Percentiles rank a stretch among this genome's conserved stretches.
Conservation (phyloP, 495 filamentous ascomycete genomes). For the Pyronema omphalodes region DNA sequence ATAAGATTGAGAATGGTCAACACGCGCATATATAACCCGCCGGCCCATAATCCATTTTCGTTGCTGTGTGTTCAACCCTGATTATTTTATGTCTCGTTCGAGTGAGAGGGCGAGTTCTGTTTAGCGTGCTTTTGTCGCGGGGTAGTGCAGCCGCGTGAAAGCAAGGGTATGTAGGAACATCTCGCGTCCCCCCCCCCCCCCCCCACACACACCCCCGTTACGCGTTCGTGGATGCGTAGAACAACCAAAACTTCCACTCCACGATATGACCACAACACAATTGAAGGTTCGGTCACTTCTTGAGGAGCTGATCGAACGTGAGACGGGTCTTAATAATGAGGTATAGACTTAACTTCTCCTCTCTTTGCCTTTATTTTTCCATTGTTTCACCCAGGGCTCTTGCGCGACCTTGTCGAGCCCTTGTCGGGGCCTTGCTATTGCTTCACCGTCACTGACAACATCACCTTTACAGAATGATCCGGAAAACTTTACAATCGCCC, state of each 20-base stretch:
- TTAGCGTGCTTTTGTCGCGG: neutral
- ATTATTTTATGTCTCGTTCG: no score
- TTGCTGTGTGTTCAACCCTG: no score
- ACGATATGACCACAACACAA: slow-evolving; percentile 1
- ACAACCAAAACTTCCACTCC: neutral
- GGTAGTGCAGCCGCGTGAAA: neutral
- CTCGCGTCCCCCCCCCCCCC: neutral
- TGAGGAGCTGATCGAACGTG: neutral
- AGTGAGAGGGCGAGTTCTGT: no score
- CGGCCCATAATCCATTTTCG: no score
- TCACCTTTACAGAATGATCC: slow-evolving; percentile 25
- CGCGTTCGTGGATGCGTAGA: neutral
- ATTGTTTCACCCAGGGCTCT: neutral
- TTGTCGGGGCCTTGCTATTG: no score
- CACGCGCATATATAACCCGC: no score
- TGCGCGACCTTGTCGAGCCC: no score
- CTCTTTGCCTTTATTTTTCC: no score
- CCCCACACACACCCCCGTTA: no score
- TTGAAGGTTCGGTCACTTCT: neutral
- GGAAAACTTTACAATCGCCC: slow-evolving; percentile 30
- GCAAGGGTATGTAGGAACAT: neutral
- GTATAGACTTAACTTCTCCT: neutral
- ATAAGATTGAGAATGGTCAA: no score
- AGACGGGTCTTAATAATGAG: neutral
- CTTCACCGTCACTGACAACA: neutral